Evolutionary conservation across 768 basidiomycete species (phyloP).

Genomic region (Lactarius hatsudake): DNA sequence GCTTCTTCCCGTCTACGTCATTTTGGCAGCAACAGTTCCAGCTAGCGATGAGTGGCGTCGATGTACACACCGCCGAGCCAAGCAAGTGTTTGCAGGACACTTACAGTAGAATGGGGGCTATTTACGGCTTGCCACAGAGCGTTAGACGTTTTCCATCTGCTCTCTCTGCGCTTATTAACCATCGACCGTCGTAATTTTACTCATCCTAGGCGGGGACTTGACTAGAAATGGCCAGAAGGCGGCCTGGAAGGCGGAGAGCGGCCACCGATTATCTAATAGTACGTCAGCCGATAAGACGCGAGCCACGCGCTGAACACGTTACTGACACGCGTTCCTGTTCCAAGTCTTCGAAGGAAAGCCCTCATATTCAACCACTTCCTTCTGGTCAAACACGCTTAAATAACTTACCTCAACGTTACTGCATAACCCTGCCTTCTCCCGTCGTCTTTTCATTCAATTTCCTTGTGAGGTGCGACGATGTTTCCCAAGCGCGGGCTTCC

Average conservation of each 20-base stretch:
- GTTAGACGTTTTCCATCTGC: background rate
- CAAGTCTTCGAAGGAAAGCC: background rate
- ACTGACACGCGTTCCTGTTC: constrained; percentile 15
- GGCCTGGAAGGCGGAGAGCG: background rate
- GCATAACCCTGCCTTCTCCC: constrained; percentile 1
- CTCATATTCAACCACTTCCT: background rate
- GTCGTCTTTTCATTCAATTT: constrained; percentile 7
- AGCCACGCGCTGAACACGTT: constrained; percentile 26
- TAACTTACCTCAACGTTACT: constrained; percentile 19
- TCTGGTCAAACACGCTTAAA: constrained; percentile 2
- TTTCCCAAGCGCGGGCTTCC: constrained; percentile 9
- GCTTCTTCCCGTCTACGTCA: constrained; percentile 17
- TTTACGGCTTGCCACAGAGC: constrained; percentile 1
- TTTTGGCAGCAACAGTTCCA: background rate
- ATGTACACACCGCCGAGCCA: background rate
- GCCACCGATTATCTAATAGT: constrained; percentile 7
- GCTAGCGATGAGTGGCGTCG: background rate
- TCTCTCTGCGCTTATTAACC: background rate
- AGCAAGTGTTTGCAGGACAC: background rate
- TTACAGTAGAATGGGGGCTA: background rate
- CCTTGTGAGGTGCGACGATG: background rate
- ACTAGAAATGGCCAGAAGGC: background rate
- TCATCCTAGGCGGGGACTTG: background rate
- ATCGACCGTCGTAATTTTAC: background rate
- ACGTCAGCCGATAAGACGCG: background rate